Evolutionary conservation across 1,284 basidiomycete genomes (phyloP).

Genomic region (Ustilago bromivora): DNA sequence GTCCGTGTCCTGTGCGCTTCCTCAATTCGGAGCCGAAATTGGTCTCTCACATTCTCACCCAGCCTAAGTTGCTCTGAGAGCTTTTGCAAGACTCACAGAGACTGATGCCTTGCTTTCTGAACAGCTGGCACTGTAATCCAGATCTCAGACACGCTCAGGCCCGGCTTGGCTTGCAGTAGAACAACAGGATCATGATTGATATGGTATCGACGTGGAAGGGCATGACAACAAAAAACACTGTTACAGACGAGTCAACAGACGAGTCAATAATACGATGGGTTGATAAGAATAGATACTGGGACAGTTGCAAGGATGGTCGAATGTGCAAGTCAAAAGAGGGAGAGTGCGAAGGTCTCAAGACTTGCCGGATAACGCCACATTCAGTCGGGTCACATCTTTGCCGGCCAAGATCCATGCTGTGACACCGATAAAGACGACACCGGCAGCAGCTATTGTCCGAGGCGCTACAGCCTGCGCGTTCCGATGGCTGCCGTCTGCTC

Average conservation of each 20-base stretch:
- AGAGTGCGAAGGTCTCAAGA: constrained; percentile 8
- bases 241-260: constrained; percentile 17
- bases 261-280: not conserved
- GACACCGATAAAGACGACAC: constrained; percentile 50
- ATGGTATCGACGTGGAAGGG: constrained; percentile 36
- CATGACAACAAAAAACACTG: constrained; percentile 12
- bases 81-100: too few relatives aligned
- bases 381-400: constrained; percentile 33
- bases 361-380: constrained; percentile 30
- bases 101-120: too few relatives aligned
- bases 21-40: constrained; percentile 2
- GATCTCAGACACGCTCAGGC: too few relatives aligned
- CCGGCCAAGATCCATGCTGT: constrained; percentile 54
- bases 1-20: constrained; percentile 4
- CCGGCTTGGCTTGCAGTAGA: too few relatives aligned
- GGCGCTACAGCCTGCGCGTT: constrained; percentile 24
- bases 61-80: too few relatives aligned
- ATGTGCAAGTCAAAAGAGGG: not conserved
- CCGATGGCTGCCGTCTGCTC: constrained; percentile 3
- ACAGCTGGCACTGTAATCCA: not conserved
- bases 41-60: not conserved
- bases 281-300: not conserved
- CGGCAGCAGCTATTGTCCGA: constrained; percentile 44
- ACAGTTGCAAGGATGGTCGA: not conserved
- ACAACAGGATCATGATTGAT: constrained; percentile 14